A percentile compares a stretch with the other conserved stretches of the same genome.
These are phyloP conservation scores for Malus asiatica DNA, from an alignment of 306 rosid species.

Conservation along the genomic window DNA sequence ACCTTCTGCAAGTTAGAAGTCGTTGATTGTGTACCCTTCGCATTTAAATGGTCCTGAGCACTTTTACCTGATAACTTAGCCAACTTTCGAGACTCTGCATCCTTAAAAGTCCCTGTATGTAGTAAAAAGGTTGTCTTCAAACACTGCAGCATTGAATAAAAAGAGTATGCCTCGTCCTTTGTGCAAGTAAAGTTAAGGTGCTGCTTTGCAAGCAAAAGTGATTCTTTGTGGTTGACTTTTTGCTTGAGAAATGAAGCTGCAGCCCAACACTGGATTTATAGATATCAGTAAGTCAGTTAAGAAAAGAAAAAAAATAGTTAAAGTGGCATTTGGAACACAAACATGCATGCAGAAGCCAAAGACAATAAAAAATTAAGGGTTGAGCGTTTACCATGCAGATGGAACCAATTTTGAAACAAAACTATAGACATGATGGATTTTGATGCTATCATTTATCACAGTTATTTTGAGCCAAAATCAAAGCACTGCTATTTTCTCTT, in stretches of 20 bases:
- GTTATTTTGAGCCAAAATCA: not conserved
- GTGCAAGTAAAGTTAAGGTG: conserved; percentile 52
- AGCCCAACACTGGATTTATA: conserved; percentile 65
- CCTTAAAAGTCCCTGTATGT: conserved; percentile 23
- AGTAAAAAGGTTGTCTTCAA: conserved; percentile 47
- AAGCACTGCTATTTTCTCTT: not conserved
- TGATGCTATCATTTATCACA: not conserved
- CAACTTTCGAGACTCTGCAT: conserved; percentile 23
- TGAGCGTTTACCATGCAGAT: too few species aligned
- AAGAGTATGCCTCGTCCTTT: conserved; percentile 46
- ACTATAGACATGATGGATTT: not conserved
- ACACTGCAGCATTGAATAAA: conserved; percentile 57
- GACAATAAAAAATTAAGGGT: not conserved
- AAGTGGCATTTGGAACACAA: not conserved
- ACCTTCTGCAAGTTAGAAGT: conserved; percentile 13
- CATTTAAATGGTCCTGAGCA: conserved; percentile 5
- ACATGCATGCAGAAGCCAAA: not conserved
- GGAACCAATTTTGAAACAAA: not conserved
- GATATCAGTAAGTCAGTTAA: not conserved
- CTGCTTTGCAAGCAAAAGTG: conserved; percentile 50
- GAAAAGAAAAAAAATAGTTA: not conserved
- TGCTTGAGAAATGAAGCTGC: conserved; percentile 49
- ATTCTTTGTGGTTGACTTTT: conserved; percentile 52
- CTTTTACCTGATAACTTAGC: not conserved
- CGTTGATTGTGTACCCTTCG: conserved; percentile 3